Percentiles rank a stretch among this genome's conserved stretches.
These are phyloP conservation scores for Trametes elegans DNA, from an alignment of 768 basidiomycete genomes.

Conservation along the genomic window DNA sequence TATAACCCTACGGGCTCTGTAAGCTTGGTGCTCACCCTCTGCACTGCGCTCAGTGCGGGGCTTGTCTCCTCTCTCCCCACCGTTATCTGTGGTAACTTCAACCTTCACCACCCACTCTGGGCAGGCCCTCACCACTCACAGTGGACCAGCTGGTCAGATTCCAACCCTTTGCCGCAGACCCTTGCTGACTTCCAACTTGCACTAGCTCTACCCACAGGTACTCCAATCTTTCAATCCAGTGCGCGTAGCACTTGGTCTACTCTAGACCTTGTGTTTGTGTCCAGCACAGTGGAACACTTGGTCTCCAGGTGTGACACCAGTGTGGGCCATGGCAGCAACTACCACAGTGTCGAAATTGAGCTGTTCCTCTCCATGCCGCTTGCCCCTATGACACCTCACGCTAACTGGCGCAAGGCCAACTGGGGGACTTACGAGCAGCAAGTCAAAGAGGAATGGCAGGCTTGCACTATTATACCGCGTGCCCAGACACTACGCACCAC, in stretches of 20 bases:
- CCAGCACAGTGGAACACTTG: neutral
- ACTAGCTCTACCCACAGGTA: neutral
- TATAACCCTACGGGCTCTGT: neutral
- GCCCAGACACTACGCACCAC: no score
- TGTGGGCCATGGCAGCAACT: constrained; percentile 28
- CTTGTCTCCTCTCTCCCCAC: no score
- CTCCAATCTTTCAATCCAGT: neutral
- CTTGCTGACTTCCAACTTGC: neutral
- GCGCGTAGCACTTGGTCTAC: constrained; percentile 2
- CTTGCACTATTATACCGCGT: no score
- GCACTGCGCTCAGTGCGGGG: no score
- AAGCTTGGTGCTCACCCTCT: no score
- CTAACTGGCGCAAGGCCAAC: no score
- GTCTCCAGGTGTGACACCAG: neutral
- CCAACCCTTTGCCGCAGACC: neutral
- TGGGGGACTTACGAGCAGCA: no score
- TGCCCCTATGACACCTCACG: no score
- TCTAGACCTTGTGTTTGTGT: constrained; percentile 1
- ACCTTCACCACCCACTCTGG: constrained; percentile 12
- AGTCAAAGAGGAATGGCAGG: no score
- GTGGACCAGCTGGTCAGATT: neutral
- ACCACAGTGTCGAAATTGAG: no score
- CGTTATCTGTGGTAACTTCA: constrained; percentile 3
- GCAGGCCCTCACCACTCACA: neutral
- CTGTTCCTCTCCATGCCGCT: no score